Percentiles rank a stretch among this genome's conserved stretches.
Conservation (phyloP, 352 stramenopile species). For the Phytophthora sojae region DNA sequence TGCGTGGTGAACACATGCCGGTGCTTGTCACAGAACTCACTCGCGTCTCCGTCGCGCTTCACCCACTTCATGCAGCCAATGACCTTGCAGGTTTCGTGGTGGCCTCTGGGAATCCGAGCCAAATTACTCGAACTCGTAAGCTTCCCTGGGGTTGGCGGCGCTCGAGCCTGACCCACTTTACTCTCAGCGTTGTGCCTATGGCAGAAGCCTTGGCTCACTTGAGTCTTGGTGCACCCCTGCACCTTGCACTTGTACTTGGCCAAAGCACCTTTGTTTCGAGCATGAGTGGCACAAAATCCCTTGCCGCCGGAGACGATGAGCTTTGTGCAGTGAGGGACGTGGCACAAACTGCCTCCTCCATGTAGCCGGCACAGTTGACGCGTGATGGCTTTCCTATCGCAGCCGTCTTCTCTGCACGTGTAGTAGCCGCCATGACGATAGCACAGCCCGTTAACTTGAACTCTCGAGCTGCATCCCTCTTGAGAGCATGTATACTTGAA, state of each 20-base stretch:
- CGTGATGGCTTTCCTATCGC: neutral
- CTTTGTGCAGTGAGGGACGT: neutral
- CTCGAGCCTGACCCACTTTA: neutral
- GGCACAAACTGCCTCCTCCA: neutral
- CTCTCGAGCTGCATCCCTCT: neutral
- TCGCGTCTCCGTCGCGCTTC: neutral
- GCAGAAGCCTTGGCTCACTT: neutral
- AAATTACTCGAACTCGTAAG: neutral
- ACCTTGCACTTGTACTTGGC: neutral
- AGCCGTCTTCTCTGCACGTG: slow-evolving; percentile 5
- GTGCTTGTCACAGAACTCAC: slow-evolving; percentile 1
- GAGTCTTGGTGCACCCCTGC: neutral
- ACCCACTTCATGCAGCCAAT: slow-evolving; percentile 3
- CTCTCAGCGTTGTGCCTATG: neutral
- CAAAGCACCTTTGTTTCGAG: neutral
- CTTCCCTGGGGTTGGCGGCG: neutral
- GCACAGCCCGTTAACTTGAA: slow-evolving; percentile 3
- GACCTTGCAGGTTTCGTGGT: slow-evolving; percentile 1
- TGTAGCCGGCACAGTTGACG: neutral
- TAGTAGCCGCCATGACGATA: neutral
- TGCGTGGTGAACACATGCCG: neutral
- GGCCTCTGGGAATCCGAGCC: neutral
- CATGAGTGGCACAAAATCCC: neutral
- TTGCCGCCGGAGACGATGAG: neutral
- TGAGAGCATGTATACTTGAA: neutral